Evolutionary conservation across 1,284 basidiomycete species (phyloP), one percentile per base, ranked within the genome.

Genomic region (Austropuccinia psidii): DNA sequence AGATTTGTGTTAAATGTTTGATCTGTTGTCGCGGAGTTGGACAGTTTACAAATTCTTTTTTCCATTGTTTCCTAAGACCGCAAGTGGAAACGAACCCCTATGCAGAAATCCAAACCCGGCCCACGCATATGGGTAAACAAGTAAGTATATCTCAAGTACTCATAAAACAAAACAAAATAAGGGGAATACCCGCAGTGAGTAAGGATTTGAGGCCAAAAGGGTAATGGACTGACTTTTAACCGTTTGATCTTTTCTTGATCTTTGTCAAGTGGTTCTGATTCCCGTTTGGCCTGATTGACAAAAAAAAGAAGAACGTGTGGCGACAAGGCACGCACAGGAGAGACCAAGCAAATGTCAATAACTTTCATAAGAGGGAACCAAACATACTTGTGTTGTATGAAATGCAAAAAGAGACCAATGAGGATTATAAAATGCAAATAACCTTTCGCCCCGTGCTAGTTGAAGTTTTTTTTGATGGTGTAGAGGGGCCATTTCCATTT

Each of bases 51-150:
- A 93, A 89, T 76, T 91, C 86, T 79, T 87, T 90, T 19, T 84
- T 85, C 91, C 91, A 93, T 33, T 86, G 83, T 81, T 90, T 92
- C 69, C 90, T 86, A 5, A 90, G 84, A 4, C 91, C 91, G 77
- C 91, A 93, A 0, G 89, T 89, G 8, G 85, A 81, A 0, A 93
- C 86, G 27, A 90, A 83, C 29, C 76, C 74, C 75, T 81, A 41
- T 0, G 19, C 0, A n/a, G 13, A 61, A 3, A 61, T 43, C 45
- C 15, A 4, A 19, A n/a, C n/a, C n/a, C n/a, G n/a, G n/a, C n/a
- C n/a, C n/a, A n/a, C n/a, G n/a, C n/a, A n/a, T n/a, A n/a, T n/a
- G n/a, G n/a, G n/a, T n/a, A n/a, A n/a, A n/a, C n/a, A n/a, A n/a
- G n/a, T n/a, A n/a, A n/a, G n/a, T n/a, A n/a, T n/a, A n/a, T n/a